phyloP scores from a whole-genome alignment of 2,329 filamentous ascomycete genomes.

The Colletotrichum camelliae region DNA sequence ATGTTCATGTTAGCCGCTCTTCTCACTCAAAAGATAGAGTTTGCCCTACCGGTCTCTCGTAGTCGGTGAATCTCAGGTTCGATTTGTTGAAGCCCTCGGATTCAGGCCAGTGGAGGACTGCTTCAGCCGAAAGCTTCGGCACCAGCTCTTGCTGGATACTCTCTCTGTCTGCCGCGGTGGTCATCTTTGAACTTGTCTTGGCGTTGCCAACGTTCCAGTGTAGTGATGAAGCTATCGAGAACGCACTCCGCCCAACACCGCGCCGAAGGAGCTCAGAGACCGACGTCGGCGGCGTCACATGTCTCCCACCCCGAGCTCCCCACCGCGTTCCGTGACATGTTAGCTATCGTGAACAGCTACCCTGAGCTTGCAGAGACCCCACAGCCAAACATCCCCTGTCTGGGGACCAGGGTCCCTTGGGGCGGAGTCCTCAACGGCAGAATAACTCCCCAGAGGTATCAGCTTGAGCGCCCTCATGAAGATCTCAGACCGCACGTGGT shows the following conservation, averaged over 20 bases:
- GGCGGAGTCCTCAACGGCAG: background rate
- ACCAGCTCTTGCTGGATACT: background rate
- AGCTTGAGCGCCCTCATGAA: background rate
- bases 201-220: background rate
- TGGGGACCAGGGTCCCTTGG: background rate
- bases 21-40: fast-evolving
- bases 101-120: background rate
- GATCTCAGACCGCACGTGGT: background rate
- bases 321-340: background rate
- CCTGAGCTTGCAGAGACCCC: background rate
- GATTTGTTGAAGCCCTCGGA: background rate
- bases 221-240: background rate
- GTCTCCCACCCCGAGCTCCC: background rate
- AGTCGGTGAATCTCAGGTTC: slow-evolving; percentile 9
- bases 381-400: background rate
- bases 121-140: background rate
- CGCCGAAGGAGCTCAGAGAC: background rate
- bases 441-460: background rate
- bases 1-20: background rate
- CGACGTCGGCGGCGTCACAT: background rate
- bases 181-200: background rate
- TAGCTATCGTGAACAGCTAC: background rate
- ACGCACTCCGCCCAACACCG: background rate
- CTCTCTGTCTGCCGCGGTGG: background rate
- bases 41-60: slow-evolving; percentile 1